phyloP scores from a whole-genome alignment of 768 basidiomycete species.

The Leucosporidium yakuticum region DNA sequence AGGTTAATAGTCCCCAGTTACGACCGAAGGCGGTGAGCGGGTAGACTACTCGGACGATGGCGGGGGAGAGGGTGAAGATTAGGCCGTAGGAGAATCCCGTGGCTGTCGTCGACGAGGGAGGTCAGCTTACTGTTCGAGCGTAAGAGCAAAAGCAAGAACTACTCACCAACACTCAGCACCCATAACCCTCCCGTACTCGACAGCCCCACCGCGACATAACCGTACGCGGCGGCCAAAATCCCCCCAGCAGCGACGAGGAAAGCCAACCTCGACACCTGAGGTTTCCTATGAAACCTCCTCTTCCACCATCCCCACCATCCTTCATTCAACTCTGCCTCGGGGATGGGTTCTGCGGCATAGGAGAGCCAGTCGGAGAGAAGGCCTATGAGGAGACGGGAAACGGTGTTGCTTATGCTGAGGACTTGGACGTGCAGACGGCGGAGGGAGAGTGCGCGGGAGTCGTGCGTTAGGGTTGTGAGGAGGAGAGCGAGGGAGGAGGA shows the following conservation, averaged over 20 bases:
- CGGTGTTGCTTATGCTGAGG: slow-evolving; percentile 30
- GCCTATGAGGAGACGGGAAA: slow-evolving; percentile 31
- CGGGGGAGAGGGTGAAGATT: slow-evolving; percentile 23
- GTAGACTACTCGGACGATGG: slow-evolving; percentile 24
- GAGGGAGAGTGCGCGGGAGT: slow-evolving; percentile 7
- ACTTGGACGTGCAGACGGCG: slow-evolving; percentile 30
- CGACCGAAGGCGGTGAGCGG: slow-evolving; percentile 19
- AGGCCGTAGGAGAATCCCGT: slow-evolving; percentile 21
- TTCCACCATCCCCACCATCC: background rate
- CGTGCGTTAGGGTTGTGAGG: background rate
- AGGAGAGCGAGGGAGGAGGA: background rate
- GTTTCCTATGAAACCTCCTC: background rate
- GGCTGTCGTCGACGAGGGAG: background rate
- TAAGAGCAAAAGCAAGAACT: slow-evolving; percentile 20
- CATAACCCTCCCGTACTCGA: slow-evolving; percentile 10
- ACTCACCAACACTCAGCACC: slow-evolving; percentile 10
- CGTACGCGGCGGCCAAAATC: slow-evolving; percentile 4
- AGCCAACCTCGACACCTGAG: slow-evolving; percentile 9
- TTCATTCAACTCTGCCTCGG: too few relatives aligned
- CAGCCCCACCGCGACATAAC: slow-evolving; percentile 17
- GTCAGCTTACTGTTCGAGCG: slow-evolving; percentile 2
- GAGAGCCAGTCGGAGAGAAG: slow-evolving; percentile 32
- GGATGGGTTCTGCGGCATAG: background rate
- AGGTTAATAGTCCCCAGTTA: slow-evolving; percentile 29
- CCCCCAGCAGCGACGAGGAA: slow-evolving; percentile 12